A percentile compares a stretch with the other conserved stretches of the same genome.
Conservation (phyloP, 768 basidiomycete species). For the Chalciporus pseudorubinellus region DNA sequence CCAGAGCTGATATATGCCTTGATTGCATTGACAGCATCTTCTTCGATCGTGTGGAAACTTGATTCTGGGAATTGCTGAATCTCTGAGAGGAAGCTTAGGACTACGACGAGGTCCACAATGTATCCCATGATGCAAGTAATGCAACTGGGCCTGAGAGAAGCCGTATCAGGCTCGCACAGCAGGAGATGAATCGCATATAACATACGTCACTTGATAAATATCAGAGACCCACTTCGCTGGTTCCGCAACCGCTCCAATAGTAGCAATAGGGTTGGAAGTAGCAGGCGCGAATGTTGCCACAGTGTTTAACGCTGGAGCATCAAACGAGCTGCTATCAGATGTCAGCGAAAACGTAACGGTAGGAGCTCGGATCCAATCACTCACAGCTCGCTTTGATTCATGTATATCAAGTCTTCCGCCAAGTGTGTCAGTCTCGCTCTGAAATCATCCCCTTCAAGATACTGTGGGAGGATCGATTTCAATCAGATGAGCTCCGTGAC, state of each 20-base stretch:
- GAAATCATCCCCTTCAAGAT: conserved; percentile 4
- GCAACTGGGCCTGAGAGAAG: neutral
- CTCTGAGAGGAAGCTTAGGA: conserved; percentile 2
- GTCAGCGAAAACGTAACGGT: neutral
- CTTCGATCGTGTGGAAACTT: neutral
- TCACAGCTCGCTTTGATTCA: neutral
- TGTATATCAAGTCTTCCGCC: neutral
- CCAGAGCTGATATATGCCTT: neutral
- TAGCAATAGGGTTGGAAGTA: conserved; percentile 1
- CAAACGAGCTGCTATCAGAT: too few relatives aligned
- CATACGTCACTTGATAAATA: neutral
- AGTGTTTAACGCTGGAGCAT: neutral
- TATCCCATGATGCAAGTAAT: conserved; percentile 4
- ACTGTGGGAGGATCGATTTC: neutral
- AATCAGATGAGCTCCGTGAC: too few relatives aligned
- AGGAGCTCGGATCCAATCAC: neutral
- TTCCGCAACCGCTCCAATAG: conserved; percentile 1
- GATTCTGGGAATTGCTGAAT: neutral
- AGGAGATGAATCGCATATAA: neutral
- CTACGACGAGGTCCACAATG: conserved; percentile 1
- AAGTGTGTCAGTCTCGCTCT: conserved; percentile 9
- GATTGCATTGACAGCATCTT: conserved; percentile 3
- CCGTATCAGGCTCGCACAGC: neutral
- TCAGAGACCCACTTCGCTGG: conserved; percentile 6
- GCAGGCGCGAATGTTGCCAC: conserved; percentile 1